Evolutionary conservation across 164 flowering plant species (phyloP).

Genomic region (Santalum album): DNA sequence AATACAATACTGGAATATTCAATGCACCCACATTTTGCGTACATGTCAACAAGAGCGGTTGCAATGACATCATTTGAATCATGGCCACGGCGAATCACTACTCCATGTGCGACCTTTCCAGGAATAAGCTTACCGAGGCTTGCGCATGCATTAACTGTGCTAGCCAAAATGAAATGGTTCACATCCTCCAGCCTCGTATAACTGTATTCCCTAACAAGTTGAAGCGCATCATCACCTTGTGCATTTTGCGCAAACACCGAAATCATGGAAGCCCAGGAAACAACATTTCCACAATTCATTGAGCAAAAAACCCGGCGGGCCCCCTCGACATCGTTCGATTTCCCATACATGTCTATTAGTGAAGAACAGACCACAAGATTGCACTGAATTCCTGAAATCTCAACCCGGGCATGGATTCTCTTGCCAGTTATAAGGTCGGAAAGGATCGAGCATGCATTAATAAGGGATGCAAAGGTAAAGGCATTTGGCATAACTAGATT

Average conservation of each 20-base stretch:
- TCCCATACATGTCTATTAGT: slow-evolving; percentile 68
- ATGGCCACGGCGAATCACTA: slow-evolving; percentile 32
- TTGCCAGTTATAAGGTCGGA: slow-evolving; percentile 29
- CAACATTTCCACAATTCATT: slow-evolving; percentile 39
- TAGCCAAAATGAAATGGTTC: slow-evolving; percentile 47
- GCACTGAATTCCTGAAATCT: slow-evolving; percentile 24
- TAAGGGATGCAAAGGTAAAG: slow-evolving; percentile 37
- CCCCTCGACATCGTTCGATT: slow-evolving; percentile 38
- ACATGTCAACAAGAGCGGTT: slow-evolving; percentile 60
- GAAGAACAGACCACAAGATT: slow-evolving; percentile 44
- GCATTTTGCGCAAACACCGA: slow-evolving; percentile 50
- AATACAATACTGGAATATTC: slow-evolving; percentile 40
- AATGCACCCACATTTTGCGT: slow-evolving; percentile 60
- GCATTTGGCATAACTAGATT: slow-evolving; percentile 26
- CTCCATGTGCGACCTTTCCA: slow-evolving; percentile 45
- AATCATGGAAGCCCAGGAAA: slow-evolving; percentile 69
- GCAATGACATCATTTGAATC: slow-evolving; percentile 40
- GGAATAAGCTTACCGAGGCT: slow-evolving; percentile 49
- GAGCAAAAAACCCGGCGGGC: slow-evolving; percentile 51
- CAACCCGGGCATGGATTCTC: slow-evolving; percentile 38
- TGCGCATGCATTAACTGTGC: slow-evolving; percentile 51
- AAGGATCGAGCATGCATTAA: slow-evolving; percentile 45
- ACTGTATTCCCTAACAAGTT: slow-evolving; percentile 32
- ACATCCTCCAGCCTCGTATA: slow-evolving; percentile 12
- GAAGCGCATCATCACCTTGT: slow-evolving; percentile 41